Percentiles rank a stretch among this genome's conserved stretches.
Evolutionary conservation across 768 basidiomycete genomes (phyloP).

Genomic region (Hydnomerulius pinastri): DNA sequence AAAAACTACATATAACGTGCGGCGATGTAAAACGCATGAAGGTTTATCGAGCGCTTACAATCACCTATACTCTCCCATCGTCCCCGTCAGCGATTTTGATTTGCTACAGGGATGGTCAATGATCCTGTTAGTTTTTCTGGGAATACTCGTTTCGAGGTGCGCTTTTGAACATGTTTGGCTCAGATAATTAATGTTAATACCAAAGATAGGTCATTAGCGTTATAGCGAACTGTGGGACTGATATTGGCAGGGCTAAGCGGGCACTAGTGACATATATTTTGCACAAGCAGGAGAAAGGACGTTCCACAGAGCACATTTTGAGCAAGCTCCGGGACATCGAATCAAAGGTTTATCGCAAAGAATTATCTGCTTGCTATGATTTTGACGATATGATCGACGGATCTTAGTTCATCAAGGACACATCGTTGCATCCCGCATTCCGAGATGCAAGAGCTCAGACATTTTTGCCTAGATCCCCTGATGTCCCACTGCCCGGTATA

Average conservation of each 20-base stretch:
- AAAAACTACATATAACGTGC: too few species aligned
- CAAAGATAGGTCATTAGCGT: slow-evolving; percentile 30
- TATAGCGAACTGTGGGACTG: slow-evolving; percentile 35
- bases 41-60: too few species aligned
- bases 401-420: slow-evolving; percentile 31
- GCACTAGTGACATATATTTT: slow-evolving; percentile 32
- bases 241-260: slow-evolving; percentile 25
- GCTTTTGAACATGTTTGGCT: background rate
- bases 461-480: slow-evolving; percentile 24
- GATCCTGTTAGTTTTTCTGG: slow-evolving; percentile 30
- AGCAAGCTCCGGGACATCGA: slow-evolving; percentile 29
- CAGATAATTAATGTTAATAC: background rate
- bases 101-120: slow-evolving; percentile 18
- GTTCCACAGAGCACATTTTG: slow-evolving; percentile 32
- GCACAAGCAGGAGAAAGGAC: slow-evolving; percentile 30
- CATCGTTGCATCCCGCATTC: slow-evolving; percentile 29
- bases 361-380: background rate
- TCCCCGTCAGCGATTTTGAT: background rate
- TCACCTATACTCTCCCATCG: too few species aligned
- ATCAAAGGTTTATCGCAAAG: slow-evolving; percentile 22
- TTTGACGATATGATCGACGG: background rate
- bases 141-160: slow-evolving; percentile 32
- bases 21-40: too few species aligned
- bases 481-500: slow-evolving; percentile 25
- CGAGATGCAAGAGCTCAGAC: slow-evolving; percentile 35